Base-by-base conservation (phyloP, 768 basidiomycete species). In the Symmetrospora coprosmae region DNA sequence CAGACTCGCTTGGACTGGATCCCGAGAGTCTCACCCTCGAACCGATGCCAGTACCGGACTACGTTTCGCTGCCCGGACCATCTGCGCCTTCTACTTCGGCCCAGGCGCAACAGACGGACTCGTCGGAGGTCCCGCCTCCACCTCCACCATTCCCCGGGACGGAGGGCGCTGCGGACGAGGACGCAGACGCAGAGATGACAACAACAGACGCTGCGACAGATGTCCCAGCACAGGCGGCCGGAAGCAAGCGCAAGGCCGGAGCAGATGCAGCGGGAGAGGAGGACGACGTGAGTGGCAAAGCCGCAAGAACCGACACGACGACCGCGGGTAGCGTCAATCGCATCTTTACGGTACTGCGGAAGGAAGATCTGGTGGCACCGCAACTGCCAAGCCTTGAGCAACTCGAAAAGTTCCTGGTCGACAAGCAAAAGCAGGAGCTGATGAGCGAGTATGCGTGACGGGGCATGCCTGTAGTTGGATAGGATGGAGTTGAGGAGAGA, bases 361-460 rank as follows among this genome's bases (percentile, higher is more conserved):
- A 46, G 30, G 48, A 49, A 37, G 52, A 56, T 39, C 45, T 45
- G 23, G 46, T 48, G 40, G 40, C 49, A 50, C 62, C 56, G 4
- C 19, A 46, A 11, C 21, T 59, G 30, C 62, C 55, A 1, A 45
- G 27, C 4, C n/a, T 28, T 4, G 23, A 45, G 30, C 58, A 63
- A 13, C 23, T 63, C 13, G 62, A 63, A 33, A 39, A 41, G 14
- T 41, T 53, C 34, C 41, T 63, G 7, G 51, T 63, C 4, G 30
- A 43, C 8, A 46, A 33, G 33, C 62, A 63, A 25, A 63, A 63
- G 43, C 31, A 58, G 33, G 62, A 63, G 23, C 47, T 63, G 28
- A 41, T 63, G 25, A 63, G 49, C 14, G 62, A 63, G 38, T 63
- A 63, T 49, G 56, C 49, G 25, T 52, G n/a, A n/a, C n/a, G n/a